Evolutionary conservation across 805 yeast genomes (phyloP).

Genomic region (Metschnikowia aberdeeniae): DNA sequence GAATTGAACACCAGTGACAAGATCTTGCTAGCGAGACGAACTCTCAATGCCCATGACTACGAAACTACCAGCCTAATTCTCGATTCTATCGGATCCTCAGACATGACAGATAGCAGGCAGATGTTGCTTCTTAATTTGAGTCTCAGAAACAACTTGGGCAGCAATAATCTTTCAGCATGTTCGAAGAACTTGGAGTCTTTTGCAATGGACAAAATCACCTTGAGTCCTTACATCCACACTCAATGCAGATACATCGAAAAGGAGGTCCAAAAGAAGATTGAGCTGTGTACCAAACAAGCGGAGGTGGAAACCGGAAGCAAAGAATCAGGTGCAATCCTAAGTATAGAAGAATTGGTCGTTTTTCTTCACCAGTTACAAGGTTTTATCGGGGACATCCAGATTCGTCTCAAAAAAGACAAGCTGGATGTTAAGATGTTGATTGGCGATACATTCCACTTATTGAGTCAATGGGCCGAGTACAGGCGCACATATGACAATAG

Average conservation of each 20-base stretch:
- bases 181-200: conserved; percentile 22
- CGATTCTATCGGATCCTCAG: conserved; percentile 18
- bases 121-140: conserved; percentile 25
- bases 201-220: conserved; percentile 26
- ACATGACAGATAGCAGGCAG: conserved; percentile 25
- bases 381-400: conserved; percentile 33
- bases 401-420: conserved; percentile 31
- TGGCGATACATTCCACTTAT: conserved; percentile 20
- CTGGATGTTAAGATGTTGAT: conserved; percentile 22
- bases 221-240: conserved; percentile 32
- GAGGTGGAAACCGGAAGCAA: background rate
- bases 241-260: conserved; percentile 32
- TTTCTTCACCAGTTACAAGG: conserved; percentile 22
- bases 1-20: conserved; percentile 25
- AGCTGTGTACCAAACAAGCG: conserved; percentile 1
- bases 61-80: conserved; percentile 23
- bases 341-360: conserved; percentile 2
- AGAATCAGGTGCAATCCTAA: background rate
- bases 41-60: conserved; percentile 26
- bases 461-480: conserved; percentile 25
- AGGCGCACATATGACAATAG: conserved; percentile 6
- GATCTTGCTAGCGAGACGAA: conserved; percentile 26
- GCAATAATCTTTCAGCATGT: conserved; percentile 20
- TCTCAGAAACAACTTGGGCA: conserved; percentile 22
- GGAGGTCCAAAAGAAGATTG: conserved; percentile 16